Evolutionary conservation across 805 yeast species (phyloP).

Genomic region (Starmerella bacillaris): DNA sequence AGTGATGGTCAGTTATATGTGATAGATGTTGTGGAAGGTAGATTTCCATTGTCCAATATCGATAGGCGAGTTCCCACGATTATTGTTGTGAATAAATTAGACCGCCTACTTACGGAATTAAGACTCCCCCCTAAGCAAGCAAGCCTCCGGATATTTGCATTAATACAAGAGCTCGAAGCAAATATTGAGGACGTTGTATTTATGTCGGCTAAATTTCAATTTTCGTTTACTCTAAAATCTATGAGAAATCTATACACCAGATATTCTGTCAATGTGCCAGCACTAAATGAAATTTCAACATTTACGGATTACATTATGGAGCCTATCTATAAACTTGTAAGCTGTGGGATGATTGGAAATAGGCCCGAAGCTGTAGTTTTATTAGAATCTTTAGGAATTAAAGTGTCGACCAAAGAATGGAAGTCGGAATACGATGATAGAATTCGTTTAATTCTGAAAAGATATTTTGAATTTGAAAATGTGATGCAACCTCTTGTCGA

Average conservation of each 20-base stretch:
- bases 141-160: constrained; percentile 43
- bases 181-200: constrained; percentile 52
- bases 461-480: constrained; percentile 6
- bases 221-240: constrained; percentile 48
- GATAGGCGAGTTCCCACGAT: constrained; percentile 20
- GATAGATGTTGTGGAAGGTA: constrained; percentile 75
- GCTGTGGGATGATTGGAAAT: constrained; percentile 40
- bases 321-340: constrained; percentile 63
- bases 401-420: constrained; percentile 2
- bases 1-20: constrained; percentile 53
- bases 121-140: constrained; percentile 58
- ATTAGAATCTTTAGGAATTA: constrained; percentile 31
- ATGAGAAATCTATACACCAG: constrained; percentile 37
- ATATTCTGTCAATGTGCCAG: constrained; percentile 16
- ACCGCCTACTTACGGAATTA: constrained; percentile 65
- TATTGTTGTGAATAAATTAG: constrained; percentile 62
- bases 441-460: constrained; percentile 1
- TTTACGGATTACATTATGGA: constrained; percentile 47
- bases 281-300: constrained; percentile 19
- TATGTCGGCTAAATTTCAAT: constrained; percentile 45
- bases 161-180: constrained; percentile 33
- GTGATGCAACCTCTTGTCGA: constrained; percentile 1
- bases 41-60: constrained; percentile 25
- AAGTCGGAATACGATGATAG: constrained; percentile 2
- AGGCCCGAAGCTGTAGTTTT: constrained; percentile 28